Evolutionary conservation across 768 basidiomycete genomes (phyloP), one percentile per base, ranked within the genome.

Genomic region (Daedaleopsis sinensis): DNA sequence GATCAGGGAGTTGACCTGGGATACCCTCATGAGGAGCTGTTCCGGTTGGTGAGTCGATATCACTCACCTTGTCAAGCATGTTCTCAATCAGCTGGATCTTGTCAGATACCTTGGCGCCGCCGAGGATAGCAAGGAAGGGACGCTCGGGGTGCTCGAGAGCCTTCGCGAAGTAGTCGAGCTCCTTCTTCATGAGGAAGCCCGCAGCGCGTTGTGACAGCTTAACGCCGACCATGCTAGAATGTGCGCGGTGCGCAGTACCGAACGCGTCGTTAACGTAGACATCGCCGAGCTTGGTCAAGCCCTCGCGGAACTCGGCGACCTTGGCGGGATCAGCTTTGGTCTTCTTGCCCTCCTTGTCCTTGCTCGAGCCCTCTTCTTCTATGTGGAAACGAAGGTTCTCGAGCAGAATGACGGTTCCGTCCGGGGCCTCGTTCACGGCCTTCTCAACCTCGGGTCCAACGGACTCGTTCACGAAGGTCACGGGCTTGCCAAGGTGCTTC

Each of bases 231-330:
- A 99, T 98, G 70, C 93, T 95, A 0, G 96, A 98, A 76, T 99
- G 96, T 10, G 94, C 95, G 67, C 96, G 94, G 76, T 99, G 96
- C 53, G 96, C 96, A 48, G 96, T 99, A 52, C 96, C 96, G 73
- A 99, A 99, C 24, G 96, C 96, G 74, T 99, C 96, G 79, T 99
- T 99, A 74, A 99, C 82, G 75, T 98, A 98, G 65, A 99, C 90
- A 71, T 98, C 95, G 55, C 96, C 96, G 67, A 99, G 89, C 58
- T 82, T 83, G 58, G 96, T 98, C 68, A 99, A 87, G 38, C 87
- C 80, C 71, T 93, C 88, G 50, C 93, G 84, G 84, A 99, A 99
- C 68, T 86, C 79, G 57, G 88, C 76, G 62, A 98, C 92, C 62
- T 84, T 82, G 53, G 85, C 83, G 21, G 90, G 80, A 73, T 95